Percentiles rank a stretch among this genome's conserved stretches.
These are phyloP conservation scores for Phoma sp. DNA, from an alignment of 2,329 filamentous ascomycete genomes.

Conservation along the genomic window DNA sequence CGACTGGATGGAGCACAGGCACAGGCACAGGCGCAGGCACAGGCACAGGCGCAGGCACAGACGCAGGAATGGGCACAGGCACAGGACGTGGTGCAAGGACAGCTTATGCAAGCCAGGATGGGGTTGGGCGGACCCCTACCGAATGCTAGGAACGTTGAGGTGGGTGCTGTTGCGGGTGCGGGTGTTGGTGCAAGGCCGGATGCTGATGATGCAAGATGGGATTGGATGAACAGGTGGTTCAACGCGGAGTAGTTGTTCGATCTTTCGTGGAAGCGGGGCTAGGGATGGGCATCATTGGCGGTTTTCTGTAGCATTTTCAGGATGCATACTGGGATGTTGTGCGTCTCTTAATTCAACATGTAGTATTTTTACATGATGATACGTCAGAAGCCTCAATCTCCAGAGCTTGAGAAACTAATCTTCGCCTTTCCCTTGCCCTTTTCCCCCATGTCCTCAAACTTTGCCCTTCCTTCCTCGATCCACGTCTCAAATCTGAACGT, in stretches of 20 bases:
- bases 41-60: too few species aligned
- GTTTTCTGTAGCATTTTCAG: neutral
- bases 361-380: neutral
- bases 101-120: too few species aligned
- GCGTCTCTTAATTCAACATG: neutral
- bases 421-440: slow-evolving; percentile 15
- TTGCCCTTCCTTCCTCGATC: slow-evolving; percentile 69
- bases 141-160: neutral
- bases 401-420: slow-evolving; percentile 26
- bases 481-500: slow-evolving; percentile 72
- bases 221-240: neutral
- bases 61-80: too few species aligned
- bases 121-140: neutral
- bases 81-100: too few species aligned
- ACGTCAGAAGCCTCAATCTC: slow-evolving; percentile 7
- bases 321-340: neutral
- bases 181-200: neutral
- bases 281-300: neutral
- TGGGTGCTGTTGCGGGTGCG: neutral
- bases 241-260: neutral
- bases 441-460: slow-evolving; percentile 42
- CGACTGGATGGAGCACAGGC: neutral
- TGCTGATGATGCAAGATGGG: neutral
- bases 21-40: too few species aligned
- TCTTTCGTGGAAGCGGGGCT: neutral